A percentile compares a stretch with the other conserved stretches of the same genome.
These are phyloP conservation scores for Withania somnifera DNA, from an alignment of 305 asterid species.

Conservation along the genomic window DNA sequence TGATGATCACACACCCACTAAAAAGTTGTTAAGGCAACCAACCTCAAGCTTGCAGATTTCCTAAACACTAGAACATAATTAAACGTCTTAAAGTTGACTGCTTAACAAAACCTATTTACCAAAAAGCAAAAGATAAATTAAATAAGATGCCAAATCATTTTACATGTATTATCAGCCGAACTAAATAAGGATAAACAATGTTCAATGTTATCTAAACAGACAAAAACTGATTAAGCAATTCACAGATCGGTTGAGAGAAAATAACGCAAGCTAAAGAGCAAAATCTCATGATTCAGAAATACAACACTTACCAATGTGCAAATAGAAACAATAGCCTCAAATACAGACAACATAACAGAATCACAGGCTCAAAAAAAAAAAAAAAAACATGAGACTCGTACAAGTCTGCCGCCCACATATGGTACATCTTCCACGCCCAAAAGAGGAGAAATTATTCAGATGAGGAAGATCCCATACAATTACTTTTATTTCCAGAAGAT, in stretches of 20 bases:
- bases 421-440: background rate
- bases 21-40: background rate
- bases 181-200: background rate
- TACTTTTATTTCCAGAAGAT: background rate
- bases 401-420: background rate
- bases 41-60: background rate
- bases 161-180: background rate
- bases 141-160: background rate
- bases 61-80: background rate
- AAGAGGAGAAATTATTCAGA: background rate
- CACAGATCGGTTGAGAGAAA: no score
- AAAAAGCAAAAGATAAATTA: background rate
- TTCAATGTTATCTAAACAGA: background rate
- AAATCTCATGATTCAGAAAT: no score
- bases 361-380: no score
- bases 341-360: no score
- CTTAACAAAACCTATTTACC: background rate
- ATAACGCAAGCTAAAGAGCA: no score
- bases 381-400: background rate
- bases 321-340: no score
- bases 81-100: background rate
- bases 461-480: background rate
- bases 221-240: background rate
- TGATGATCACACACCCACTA: background rate
- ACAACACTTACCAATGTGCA: no score